phyloP scores from a whole-genome alignment of 345 rosid genomes.

The Murraya paniculata region DNA sequence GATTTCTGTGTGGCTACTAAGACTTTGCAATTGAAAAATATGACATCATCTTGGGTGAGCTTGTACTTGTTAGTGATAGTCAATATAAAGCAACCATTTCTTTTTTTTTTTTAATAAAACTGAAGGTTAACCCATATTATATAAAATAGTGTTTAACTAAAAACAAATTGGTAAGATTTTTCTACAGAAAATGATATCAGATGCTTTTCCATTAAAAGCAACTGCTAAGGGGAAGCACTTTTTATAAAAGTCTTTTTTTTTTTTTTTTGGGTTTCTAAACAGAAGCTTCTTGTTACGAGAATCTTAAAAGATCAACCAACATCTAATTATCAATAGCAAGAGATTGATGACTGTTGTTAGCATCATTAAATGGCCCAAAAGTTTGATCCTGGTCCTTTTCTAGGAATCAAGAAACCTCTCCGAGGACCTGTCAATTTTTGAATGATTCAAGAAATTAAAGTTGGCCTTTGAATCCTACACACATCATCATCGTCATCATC shows the following conservation, averaged over 20 bases:
- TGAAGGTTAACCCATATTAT: too few relatives aligned
- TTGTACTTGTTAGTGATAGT: too few relatives aligned
- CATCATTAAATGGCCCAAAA: not conserved
- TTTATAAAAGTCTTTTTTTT: not conserved
- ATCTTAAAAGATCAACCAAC: too few relatives aligned
- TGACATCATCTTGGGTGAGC: too few relatives aligned
- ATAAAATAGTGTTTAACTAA: too few relatives aligned
- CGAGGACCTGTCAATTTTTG: not conserved
- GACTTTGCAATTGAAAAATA: not conserved
- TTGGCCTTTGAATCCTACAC: not conserved
- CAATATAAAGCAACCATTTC: too few relatives aligned
- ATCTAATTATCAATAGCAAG: not conserved
- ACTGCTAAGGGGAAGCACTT: not conserved
- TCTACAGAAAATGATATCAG: too few relatives aligned
- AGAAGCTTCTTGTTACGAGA: too few relatives aligned
- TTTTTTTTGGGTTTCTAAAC: too few relatives aligned
- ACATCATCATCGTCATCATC: slow-evolving; percentile 5
- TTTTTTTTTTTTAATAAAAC: too few relatives aligned
- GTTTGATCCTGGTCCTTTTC: not conserved
- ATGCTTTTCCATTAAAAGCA: not conserved
- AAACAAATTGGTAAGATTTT: too few relatives aligned
- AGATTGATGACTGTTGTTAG: not conserved
- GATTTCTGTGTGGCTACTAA: not conserved
- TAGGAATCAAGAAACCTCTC: not conserved
- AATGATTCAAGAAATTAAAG: slow-evolving; percentile 7